A percentile compares a stretch with the other conserved stretches of the same genome.
Evolutionary conservation across 495 filamentous ascomycete species (phyloP).

Genomic region (Coniosporium apollinis): DNA sequence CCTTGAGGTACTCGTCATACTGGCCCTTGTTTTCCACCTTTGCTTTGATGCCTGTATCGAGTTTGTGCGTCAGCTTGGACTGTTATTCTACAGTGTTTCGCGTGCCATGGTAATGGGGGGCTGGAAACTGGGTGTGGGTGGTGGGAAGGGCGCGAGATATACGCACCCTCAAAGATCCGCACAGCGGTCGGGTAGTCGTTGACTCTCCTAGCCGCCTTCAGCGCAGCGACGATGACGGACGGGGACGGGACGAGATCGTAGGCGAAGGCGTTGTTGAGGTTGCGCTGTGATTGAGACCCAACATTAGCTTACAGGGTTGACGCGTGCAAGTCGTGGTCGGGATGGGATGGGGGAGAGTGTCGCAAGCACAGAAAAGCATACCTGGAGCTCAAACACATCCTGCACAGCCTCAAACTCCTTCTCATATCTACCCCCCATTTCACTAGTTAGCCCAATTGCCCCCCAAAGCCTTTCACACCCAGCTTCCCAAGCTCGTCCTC

Average conservation of each 20-base stretch:
- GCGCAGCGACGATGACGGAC: constrained; percentile 76
- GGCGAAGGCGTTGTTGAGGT: constrained; percentile 99
- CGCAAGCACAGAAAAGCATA: constrained; percentile 32
- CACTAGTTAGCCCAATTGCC: neutral
- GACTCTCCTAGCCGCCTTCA: constrained; percentile 82
- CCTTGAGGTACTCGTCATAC: constrained; percentile 92
- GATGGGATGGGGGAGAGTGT: neutral
- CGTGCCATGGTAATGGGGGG: neutral
- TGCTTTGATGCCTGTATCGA: constrained; percentile 90
- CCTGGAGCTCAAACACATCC: constrained; percentile 99
- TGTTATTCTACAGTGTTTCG: neutral
- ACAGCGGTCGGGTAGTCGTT: constrained; percentile 98
- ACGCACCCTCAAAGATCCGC: constrained; percentile 87
- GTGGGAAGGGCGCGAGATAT: constrained; percentile 2
- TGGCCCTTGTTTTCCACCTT: constrained; percentile 97
- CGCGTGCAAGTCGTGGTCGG: neutral
- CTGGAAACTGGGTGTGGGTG: neutral
- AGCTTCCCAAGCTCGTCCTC: no score
- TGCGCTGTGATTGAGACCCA: constrained; percentile 70
- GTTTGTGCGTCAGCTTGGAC: no score
- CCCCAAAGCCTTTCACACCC: no score
- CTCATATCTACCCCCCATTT: constrained; percentile 59
- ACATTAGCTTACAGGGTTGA: no score
- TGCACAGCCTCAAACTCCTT: constrained; percentile 96
- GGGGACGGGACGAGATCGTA: constrained; percentile 98